Evolutionary conservation across 257 asterid genomes (phyloP).

Genomic region (Phtheirospermum japonicum): DNA sequence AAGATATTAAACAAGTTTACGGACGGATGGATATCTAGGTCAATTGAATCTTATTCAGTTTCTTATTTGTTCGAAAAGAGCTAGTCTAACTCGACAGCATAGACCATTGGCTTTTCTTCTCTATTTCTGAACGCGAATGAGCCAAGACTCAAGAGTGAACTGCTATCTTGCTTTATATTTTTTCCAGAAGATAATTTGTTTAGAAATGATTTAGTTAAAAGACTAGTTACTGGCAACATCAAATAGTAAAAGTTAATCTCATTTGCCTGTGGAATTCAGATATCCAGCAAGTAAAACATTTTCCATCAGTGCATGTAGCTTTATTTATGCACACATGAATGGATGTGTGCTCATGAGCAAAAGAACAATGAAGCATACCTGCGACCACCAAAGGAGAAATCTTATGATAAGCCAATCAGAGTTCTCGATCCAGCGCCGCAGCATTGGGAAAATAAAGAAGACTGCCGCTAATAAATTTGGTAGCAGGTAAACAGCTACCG

Average conservation of each 20-base stretch:
- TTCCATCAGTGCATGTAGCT: conserved; percentile 8
- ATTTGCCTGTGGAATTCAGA: conserved; percentile 10
- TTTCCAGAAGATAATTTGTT: background rate
- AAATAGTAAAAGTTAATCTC: background rate
- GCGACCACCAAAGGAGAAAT: conserved; percentile 86
- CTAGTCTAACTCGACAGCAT: background rate
- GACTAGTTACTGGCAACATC: background rate
- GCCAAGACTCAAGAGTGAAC: background rate
- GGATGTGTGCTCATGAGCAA: conserved; percentile 10
- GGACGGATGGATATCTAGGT: background rate
- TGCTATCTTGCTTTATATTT: background rate
- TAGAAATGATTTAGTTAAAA: background rate
- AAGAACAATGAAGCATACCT: conserved; percentile 41
- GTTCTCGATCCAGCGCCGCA: conserved; percentile 83
- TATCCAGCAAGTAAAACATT: background rate
- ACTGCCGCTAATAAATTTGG: conserved; percentile 63
- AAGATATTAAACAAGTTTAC: background rate
- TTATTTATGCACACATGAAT: background rate
- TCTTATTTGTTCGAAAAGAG: background rate
- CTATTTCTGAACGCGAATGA: background rate
- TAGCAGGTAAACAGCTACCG: conserved; percentile 56
- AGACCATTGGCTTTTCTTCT: too few relatives aligned
- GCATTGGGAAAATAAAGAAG: conserved; percentile 74
- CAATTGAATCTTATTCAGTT: background rate
- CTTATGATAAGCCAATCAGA: conserved; percentile 73